phyloP scores from a whole-genome alignment of 2,329 filamentous ascomycete genomes.

The Fusarium sp. region DNA sequence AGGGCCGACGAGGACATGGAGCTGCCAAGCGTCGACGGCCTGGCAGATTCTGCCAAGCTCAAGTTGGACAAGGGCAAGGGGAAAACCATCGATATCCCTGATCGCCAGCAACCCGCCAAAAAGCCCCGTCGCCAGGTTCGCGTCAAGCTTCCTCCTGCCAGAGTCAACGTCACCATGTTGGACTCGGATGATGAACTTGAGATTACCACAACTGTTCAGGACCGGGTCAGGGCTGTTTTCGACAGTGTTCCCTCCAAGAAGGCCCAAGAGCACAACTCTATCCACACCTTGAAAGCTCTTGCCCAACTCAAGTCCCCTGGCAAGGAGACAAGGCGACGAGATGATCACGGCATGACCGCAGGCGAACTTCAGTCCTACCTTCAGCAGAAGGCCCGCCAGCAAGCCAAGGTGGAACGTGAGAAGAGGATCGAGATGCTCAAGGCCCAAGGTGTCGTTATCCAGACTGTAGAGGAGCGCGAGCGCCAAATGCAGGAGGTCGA shows the following conservation, averaged over 20 bases:
- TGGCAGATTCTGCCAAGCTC: slow-evolving; percentile 46
- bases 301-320: slow-evolving; percentile 77
- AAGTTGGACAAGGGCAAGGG: slow-evolving; percentile 70
- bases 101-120: slow-evolving; percentile 38
- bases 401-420: slow-evolving; percentile 82
- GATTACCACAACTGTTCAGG: slow-evolving; percentile 63
- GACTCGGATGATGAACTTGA: slow-evolving; percentile 73
- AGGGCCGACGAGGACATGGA: slow-evolving; percentile 16
- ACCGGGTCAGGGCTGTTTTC: slow-evolving; percentile 73
- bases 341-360: slow-evolving; percentile 70
- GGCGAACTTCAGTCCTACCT: slow-evolving; percentile 77
- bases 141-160: slow-evolving; percentile 59
- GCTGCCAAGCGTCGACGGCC: slow-evolving; percentile 51
- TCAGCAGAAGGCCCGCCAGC: slow-evolving; percentile 78
- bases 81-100: slow-evolving; percentile 55
- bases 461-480: slow-evolving; percentile 88
- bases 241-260: slow-evolving; percentile 74
- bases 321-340: slow-evolving; percentile 59
- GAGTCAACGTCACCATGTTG: slow-evolving; percentile 53
- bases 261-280: slow-evolving; percentile 70
- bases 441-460: slow-evolving; percentile 82
- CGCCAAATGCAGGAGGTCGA: slow-evolving; percentile 86
- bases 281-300: slow-evolving; percentile 77
- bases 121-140: slow-evolving; percentile 61
- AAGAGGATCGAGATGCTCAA: slow-evolving; percentile 81